A percentile compares a stretch with the other conserved stretches of the same genome.
These are phyloP conservation scores for Nitzschia palea DNA, from an alignment of 108 stramenopile species.

Conservation along the genomic window DNA sequence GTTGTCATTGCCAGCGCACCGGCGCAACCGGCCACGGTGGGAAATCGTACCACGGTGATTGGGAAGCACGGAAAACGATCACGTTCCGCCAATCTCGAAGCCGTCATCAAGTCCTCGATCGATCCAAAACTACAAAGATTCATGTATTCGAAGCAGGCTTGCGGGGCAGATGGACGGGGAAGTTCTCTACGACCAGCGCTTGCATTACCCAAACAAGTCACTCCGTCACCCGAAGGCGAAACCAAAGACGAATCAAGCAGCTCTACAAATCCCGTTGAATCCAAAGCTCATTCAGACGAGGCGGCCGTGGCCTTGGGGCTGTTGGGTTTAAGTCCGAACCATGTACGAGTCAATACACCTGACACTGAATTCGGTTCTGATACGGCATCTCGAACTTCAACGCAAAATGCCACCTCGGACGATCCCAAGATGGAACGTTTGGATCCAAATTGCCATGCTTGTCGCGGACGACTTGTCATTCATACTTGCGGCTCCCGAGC, in stretches of 20 bases:
- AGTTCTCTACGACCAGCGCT: background rate
- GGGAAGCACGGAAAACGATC: slow-evolving; percentile 41
- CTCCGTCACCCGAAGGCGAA: background rate
- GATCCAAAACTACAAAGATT: slow-evolving; percentile 36
- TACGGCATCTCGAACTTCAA: slow-evolving; percentile 12
- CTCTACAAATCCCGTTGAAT: background rate
- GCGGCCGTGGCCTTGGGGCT: slow-evolving; percentile 31
- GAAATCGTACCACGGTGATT: background rate
- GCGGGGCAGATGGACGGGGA: slow-evolving; percentile 34
- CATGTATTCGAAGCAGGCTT: slow-evolving; percentile 38
- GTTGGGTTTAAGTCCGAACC: slow-evolving; percentile 33
- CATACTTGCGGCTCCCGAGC: slow-evolving; percentile 60
- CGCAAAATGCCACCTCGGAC: background rate
- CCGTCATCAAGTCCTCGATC: slow-evolving; percentile 45
- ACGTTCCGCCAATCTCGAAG: slow-evolving; percentile 41
- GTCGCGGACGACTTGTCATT: slow-evolving; percentile 52
- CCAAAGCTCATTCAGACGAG: slow-evolving; percentile 20
- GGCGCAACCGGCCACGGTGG: background rate
- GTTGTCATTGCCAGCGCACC: slow-evolving; percentile 30
- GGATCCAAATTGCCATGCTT: slow-evolving; percentile 41
- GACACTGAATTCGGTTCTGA: slow-evolving; percentile 17
- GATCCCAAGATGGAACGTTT: background rate
- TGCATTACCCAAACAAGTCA: background rate
- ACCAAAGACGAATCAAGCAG: background rate
- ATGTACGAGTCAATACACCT: background rate